Evolutionary conservation across 805 yeast species (phyloP).

Genomic region (Myxozyma monticola): DNA sequence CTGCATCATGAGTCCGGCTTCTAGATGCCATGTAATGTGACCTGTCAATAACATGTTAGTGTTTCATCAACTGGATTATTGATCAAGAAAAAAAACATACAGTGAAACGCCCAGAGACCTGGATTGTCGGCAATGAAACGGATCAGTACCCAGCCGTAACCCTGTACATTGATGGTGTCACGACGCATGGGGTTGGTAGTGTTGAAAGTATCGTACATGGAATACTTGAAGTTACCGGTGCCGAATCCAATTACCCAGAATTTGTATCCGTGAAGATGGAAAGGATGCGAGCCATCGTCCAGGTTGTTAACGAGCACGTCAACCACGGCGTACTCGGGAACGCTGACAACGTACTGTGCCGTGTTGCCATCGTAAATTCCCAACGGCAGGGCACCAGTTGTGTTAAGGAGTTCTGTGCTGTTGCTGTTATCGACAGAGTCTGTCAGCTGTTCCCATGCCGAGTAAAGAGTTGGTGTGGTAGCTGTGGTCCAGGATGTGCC

Average conservation of each 20-base stretch:
- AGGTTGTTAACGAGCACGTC: constrained; percentile 71
- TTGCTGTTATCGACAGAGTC: constrained; percentile 3
- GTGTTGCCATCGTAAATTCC: constrained; percentile 23
- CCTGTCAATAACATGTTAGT: no score
- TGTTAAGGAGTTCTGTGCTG: constrained; percentile 2
- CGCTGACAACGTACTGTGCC: constrained; percentile 39
- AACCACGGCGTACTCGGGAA: constrained; percentile 52
- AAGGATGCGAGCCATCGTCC: constrained; percentile 88
- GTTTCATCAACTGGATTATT: no score
- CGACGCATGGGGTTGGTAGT: constrained; percentile 55
- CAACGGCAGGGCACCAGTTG: constrained; percentile 11
- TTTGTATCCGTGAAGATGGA: constrained; percentile 87
- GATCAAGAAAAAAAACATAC: constrained; percentile 39
- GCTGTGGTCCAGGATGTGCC: constrained; percentile 31
- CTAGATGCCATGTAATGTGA: constrained; percentile 92
- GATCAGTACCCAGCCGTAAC: constrained; percentile 59
- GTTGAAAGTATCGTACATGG: constrained; percentile 52
- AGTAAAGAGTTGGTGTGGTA: constrained; percentile 26
- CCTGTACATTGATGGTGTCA: constrained; percentile 64
- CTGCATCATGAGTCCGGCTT: constrained; percentile 65
- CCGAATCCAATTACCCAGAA: constrained; percentile 73
- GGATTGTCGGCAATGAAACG: constrained; percentile 84
- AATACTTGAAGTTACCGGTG: constrained; percentile 47
- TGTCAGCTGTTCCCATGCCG: constrained; percentile 17
- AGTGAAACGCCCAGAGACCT: constrained; percentile 93